phyloP scores from a whole-genome alignment of 768 basidiomycete genomes.

The Sistotremastrum suecicum region DNA sequence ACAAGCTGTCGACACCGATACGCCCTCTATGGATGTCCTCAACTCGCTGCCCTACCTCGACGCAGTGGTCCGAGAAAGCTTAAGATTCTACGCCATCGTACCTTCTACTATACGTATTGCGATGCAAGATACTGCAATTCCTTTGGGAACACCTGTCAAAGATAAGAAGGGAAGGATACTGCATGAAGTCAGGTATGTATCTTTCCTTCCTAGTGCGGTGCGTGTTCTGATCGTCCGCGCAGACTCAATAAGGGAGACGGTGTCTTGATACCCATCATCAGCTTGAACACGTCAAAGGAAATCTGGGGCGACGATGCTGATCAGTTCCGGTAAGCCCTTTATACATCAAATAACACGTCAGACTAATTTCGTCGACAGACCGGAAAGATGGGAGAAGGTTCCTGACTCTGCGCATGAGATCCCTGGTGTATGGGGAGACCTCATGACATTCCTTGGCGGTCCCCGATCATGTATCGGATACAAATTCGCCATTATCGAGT shows the following conservation, averaged over 20 bases:
- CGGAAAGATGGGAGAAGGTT: slow-evolving; percentile 44
- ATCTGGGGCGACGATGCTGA: slow-evolving; percentile 52
- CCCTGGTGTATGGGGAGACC: slow-evolving; percentile 48
- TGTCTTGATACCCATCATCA: slow-evolving; percentile 34
- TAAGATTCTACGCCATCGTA: slow-evolving; percentile 43
- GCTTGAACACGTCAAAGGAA: slow-evolving; percentile 34
- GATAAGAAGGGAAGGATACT: slow-evolving; percentile 29
- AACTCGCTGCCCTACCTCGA: slow-evolving; percentile 59
- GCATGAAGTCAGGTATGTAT: slow-evolving; percentile 23
- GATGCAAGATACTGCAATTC: slow-evolving; percentile 37
- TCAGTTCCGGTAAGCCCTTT: slow-evolving; percentile 38
- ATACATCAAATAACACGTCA: not conserved
- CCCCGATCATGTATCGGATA: slow-evolving; percentile 55
- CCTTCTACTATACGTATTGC: slow-evolving; percentile 28
- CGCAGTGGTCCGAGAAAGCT: slow-evolving; percentile 41
- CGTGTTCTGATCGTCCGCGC: slow-evolving; percentile 9
- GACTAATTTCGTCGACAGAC: slow-evolving; percentile 22
- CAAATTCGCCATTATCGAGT: slow-evolving; percentile 49
- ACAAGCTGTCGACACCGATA: slow-evolving; percentile 33
- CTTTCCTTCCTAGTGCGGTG: not conserved
- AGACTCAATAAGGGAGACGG: slow-evolving; percentile 18
- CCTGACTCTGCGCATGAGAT: slow-evolving; percentile 30
- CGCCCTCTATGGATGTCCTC: slow-evolving; percentile 56
- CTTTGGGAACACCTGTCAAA: slow-evolving; percentile 30
- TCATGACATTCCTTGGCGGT: slow-evolving; percentile 51